Conservation (phyloP, 345 rosid species). For the Sisymbrium altissimum region DNA sequence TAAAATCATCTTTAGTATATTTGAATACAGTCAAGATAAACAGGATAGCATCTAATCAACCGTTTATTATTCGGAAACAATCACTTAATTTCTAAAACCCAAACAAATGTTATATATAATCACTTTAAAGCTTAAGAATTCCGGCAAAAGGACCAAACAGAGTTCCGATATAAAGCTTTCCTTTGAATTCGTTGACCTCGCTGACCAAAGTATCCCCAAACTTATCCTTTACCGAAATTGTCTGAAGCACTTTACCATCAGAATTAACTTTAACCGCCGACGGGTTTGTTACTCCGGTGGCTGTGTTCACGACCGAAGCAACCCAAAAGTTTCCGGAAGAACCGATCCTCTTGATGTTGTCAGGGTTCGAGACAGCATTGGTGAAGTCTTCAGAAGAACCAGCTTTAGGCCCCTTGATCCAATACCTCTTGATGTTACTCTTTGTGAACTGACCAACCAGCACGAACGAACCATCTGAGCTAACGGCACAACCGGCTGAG, state of each 20-base stretch:
- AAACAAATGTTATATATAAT: background rate
- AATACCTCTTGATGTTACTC: constrained; percentile 35
- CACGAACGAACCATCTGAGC: constrained; percentile 34
- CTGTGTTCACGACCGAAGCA: constrained; percentile 33
- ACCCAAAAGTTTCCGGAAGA: constrained; percentile 34
- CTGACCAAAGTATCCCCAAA: constrained; percentile 32
- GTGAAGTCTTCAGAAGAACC: constrained; percentile 33
- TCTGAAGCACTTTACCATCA: constrained; percentile 25
- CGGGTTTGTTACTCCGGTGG: constrained; percentile 23
- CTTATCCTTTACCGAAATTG: background rate
- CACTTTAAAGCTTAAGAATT: constrained; percentile 12
- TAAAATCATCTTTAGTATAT: too few species aligned
- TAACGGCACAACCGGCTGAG: constrained; percentile 34
- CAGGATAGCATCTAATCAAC: background rate
- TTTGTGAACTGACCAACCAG: constrained; percentile 26
- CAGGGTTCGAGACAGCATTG: constrained; percentile 27
- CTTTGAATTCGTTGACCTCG: constrained; percentile 28
- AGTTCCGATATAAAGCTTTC: constrained; percentile 24
- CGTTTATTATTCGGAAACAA: background rate
- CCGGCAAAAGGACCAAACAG: constrained; percentile 24
- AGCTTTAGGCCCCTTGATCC: constrained; percentile 37
- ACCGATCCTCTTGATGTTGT: constrained; percentile 33
- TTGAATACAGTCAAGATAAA: background rate
- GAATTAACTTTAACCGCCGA: constrained; percentile 29
- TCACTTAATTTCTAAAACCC: background rate